A percentile compares a stretch with the other conserved stretches of the same genome.
Conservation (phyloP, 169 alveolate genomes). For the Eimeria acervulina region DNA sequence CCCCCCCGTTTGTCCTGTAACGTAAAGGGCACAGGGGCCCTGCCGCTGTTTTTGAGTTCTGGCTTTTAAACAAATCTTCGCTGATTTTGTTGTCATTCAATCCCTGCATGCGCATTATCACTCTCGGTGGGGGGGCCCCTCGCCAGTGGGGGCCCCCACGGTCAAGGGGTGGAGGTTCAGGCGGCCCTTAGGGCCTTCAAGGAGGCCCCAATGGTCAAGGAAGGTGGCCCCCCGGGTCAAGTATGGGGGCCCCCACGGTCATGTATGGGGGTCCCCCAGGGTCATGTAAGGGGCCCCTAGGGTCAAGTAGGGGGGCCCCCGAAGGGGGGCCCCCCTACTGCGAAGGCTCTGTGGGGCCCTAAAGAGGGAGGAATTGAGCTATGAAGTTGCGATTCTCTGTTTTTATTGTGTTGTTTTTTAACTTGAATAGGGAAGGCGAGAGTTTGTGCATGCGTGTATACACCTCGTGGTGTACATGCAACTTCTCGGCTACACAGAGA, state of each 20-base stretch:
- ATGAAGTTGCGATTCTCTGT: background rate
- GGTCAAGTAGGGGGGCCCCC: background rate
- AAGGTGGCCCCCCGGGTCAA: background rate
- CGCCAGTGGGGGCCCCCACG: constrained; percentile 39
- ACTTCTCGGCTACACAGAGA: background rate
- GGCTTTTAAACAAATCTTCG: background rate
- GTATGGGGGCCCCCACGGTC: constrained; percentile 9
- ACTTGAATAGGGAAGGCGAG: background rate
- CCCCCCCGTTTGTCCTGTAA: no score
- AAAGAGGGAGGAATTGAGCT: no score
- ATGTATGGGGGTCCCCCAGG: no score
- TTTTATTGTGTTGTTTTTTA: no score
- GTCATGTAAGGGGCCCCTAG: background rate
- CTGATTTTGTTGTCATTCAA: background rate
- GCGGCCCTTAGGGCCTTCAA: no score
- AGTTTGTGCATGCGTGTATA: background rate
- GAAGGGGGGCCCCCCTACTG: background rate
- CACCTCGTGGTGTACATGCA: background rate
- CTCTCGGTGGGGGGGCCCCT: background rate
- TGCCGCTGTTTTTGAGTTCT: constrained; percentile 14
- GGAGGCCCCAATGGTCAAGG: background rate
- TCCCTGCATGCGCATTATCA: background rate
- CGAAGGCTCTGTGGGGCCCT: background rate
- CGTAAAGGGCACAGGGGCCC: background rate
- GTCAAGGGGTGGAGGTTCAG: background rate